Conservation (phyloP, 1,284 basidiomycete species). For the Puccinia polysora region DNA sequence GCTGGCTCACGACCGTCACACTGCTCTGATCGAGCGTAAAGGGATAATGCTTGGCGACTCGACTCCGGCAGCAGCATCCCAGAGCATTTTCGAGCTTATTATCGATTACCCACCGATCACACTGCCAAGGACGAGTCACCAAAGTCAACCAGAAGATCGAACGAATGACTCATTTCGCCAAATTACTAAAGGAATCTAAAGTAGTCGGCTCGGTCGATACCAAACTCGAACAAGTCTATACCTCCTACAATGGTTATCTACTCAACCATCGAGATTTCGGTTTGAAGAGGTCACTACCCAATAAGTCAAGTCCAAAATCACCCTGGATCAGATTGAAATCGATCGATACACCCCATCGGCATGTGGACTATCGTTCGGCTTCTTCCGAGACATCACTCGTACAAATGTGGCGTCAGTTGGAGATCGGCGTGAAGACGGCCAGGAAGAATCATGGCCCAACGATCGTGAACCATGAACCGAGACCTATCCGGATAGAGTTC, state of each 20-base stretch:
- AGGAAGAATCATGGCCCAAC: slow-evolving; percentile 2
- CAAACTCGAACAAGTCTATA: slow-evolving; percentile 22
- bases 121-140: no score
- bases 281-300: slow-evolving; percentile 10
- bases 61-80: no score
- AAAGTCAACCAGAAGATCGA: no score
- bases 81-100: no score
- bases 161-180: slow-evolving; percentile 12
- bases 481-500: slow-evolving; percentile 9
- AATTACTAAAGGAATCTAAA: slow-evolving; percentile 14
- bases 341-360: slow-evolving; percentile 1
- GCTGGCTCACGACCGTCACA: no score
- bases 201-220: slow-evolving; percentile 8
- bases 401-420: slow-evolving; percentile 12
- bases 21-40: no score
- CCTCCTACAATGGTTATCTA: slow-evolving; percentile 7
- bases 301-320: slow-evolving; percentile 1
- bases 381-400: not conserved
- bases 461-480: not conserved
- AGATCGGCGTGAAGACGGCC: slow-evolving; percentile 8
- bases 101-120: no score
- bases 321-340: slow-evolving; percentile 22
- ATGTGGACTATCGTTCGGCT: slow-evolving; percentile 17
- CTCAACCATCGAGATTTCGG: slow-evolving; percentile 5
- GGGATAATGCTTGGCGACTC: no score